Evolutionary conservation across 169 alveolate species (phyloP), one percentile per base, ranked within the genome.

Genomic region (Cryptosporidium xiaoi): DNA sequence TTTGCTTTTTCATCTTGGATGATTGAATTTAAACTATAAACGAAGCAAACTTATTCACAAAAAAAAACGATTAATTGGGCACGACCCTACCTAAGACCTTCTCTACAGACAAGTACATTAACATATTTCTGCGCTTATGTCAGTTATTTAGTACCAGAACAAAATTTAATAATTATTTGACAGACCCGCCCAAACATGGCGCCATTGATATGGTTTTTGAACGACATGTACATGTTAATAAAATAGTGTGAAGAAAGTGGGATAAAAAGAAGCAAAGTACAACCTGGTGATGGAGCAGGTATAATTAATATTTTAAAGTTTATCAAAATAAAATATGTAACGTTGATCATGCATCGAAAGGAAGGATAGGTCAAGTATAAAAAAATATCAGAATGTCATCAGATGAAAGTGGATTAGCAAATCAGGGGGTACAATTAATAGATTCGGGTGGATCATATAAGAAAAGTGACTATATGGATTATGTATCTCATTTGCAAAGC

Each of bases 201-300:
- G 82, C 82, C 65, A 2, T 0, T 16, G 0, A 31, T 27, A 31
- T 31, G 31, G 62, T 58, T 27, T 50, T 51, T 69, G 31, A 51
- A 69, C 83, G 83, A 56, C 83, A 69, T 69, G 83, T 69, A 69
- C 83, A 69, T 69, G 66, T 69, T 66, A 69, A 20, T 51, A n/a
- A 24, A 27, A 33, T 18, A 50, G 82, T 66, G 82, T 66, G 67
- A 51, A 33, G 27, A 53, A 51, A 53, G 24, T 55, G 3, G 15
- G 40, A 20, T 27, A 29, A 29, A 69, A 36, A 69, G 34, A 55
- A 27, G 16, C 20, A 69, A 46, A 29, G 51, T 27, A 34, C 15
- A 66, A 24, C 46, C 0, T 7, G 7, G 8, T 40, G 5, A 24
- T 66, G 33, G 20, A 1, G 20, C 24, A 20, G 18, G 48, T 46